Base-by-base conservation (phyloP, 148 eudicot species). In the Simmondsia chinensis region DNA sequence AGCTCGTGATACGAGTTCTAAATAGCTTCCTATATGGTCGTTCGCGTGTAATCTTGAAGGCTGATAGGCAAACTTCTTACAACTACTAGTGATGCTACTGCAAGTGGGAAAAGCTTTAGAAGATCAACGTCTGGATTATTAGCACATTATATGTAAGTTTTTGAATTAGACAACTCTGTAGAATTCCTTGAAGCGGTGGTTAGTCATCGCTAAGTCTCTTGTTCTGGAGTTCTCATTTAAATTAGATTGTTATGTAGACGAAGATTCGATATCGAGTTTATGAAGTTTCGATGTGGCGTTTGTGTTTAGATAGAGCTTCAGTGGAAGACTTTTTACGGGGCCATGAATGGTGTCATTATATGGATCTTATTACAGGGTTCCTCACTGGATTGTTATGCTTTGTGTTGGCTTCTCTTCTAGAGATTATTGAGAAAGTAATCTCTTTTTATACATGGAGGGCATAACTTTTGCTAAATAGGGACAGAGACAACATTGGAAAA, bases 1-100 rank as follows among this genome's bases (percentile, higher is more conserved):
- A 80, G 73, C 67, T 57, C 60, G 34, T 50, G 74, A 39, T 82
- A 77, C 74, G 58, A 59, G 70, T 62, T 42, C 47, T 65, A 70
- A 70, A 44, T 45, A 63, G 57, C 27, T 54, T 41, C 50, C 24
- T 37, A 28, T 29, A 45, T 25, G 29, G 38, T 56, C 43, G n/a
- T n/a, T n/a, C n/a, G n/a, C n/a, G n/a, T n/a, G n/a, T n/a, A n/a
- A n/a, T n/a, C n/a, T n/a, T 26, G 2, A 48, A 33, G 15, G 40
- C 26, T 59, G 56, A 46, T 69, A 74, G 72, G 63, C 57, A n/a
- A 29, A 46, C 51, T 43, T 59, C 41, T 25, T 22, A 50, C 50
- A 40, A 55, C 66, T 59, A 55, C 45, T 65, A 74, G 70, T 59
- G 53, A 39, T 61, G 52, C 54, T 58, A 54, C 66, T 28, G 57